phyloP scores from a whole-genome alignment of 306 rosid species.

The Luffa acutangula region DNA sequence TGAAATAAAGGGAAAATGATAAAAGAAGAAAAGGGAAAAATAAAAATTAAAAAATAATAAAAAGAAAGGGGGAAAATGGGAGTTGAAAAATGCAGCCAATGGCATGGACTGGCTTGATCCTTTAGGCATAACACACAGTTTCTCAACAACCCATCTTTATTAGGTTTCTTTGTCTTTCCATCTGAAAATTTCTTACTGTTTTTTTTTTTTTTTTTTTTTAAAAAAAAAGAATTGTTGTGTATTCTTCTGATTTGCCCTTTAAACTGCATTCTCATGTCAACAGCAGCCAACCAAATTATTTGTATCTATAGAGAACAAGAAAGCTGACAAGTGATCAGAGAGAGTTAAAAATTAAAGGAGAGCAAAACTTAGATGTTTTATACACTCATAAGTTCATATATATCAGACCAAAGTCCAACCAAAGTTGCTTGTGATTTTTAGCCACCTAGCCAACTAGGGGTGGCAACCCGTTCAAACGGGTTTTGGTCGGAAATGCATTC shows the following conservation, averaged over 20 bases:
- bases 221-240: not conserved
- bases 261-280: not conserved
- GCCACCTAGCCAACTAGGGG: not conserved
- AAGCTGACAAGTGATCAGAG: too few species aligned
- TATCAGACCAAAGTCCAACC: too few species aligned
- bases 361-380: too few species aligned
- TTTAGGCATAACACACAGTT: not conserved
- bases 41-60: not conserved
- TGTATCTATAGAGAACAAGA: not conserved
- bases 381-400: too few species aligned
- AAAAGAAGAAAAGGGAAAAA: not conserved
- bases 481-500: not conserved
- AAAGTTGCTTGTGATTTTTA: not conserved
- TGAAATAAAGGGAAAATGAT: not conserved
- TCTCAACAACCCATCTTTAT: constrained; percentile 8
- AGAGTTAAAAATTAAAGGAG: too few species aligned
- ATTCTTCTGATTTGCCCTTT: not conserved
- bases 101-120: not conserved
- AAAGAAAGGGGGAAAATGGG: not conserved
- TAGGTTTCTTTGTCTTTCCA: constrained; percentile 1
- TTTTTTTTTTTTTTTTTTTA: not conserved
- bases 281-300: constrained; percentile 7
- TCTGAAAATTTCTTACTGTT: not conserved
- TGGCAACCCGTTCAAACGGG: not conserved
- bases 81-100: not conserved